A percentile compares a stretch with the other conserved stretches of the same genome.
Evolutionary conservation across 2,329 filamentous ascomycete species (phyloP).

Genomic region (Beauveria australis): DNA sequence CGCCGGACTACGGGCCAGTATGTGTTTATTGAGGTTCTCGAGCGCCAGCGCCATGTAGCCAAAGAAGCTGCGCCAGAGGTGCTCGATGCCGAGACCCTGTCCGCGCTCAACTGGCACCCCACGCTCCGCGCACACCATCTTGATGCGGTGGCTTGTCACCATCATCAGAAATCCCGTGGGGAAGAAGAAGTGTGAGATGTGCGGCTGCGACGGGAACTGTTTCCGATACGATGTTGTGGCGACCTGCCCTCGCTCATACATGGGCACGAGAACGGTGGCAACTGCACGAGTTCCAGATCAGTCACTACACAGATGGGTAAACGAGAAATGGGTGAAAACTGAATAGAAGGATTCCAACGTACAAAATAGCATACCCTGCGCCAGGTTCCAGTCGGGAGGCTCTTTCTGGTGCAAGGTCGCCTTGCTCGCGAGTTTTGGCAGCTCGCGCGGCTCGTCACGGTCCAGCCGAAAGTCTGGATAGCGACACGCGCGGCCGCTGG

Average conservation of each 20-base stretch:
- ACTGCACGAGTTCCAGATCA: background rate
- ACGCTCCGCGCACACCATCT: background rate
- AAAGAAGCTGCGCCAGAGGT: background rate
- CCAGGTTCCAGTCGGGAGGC: background rate
- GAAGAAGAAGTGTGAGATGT: background rate
- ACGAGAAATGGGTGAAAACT: background rate
- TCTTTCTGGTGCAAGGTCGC: background rate
- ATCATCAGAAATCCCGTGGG: background rate
- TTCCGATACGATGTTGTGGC: background rate
- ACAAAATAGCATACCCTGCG: background rate
- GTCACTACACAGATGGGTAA: background rate
- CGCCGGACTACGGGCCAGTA: background rate
- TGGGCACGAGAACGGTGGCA: background rate
- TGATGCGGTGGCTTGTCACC: background rate
- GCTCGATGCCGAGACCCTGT: background rate
- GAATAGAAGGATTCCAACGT: background rate
- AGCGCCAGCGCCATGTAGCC: background rate
- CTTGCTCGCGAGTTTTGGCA: background rate
- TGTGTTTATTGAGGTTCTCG: background rate
- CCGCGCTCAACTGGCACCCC: background rate
- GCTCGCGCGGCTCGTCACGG: background rate
- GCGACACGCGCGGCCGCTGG: background rate
- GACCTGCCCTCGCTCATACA: background rate
- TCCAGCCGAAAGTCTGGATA: background rate
- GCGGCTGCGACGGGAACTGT: background rate